Percentiles rank a stretch among this genome's conserved stretches.
Evolutionary conservation across 2,329 filamentous ascomycete species (phyloP).

Genomic region (Hirsutella thompsonii): DNA sequence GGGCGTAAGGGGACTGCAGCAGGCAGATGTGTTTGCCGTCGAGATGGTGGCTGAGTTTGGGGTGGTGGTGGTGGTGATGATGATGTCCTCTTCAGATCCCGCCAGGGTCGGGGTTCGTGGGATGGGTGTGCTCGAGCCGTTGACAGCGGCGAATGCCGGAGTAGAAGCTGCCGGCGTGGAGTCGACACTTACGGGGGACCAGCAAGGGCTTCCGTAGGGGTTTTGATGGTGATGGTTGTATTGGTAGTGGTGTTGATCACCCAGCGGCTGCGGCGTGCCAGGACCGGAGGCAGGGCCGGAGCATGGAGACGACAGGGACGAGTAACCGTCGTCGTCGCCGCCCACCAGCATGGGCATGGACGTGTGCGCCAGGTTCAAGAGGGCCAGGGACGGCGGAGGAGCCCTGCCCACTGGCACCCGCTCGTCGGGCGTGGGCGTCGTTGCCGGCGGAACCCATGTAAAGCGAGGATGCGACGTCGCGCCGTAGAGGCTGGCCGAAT

Average conservation of each 20-base stretch:
- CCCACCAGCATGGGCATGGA: no score
- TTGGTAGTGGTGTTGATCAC: neutral
- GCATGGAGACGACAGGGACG: neutral
- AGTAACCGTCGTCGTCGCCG: no score
- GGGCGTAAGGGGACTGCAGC: no score
- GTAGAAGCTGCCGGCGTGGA: neutral
- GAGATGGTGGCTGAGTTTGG: no score
- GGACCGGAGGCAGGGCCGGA: neutral
- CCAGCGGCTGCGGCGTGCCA: constrained; percentile 1
- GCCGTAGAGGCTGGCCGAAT: neutral
- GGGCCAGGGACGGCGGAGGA: neutral
- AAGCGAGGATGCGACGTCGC: neutral
- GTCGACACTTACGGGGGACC: neutral
- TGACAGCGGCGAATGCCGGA: constrained; percentile 1
- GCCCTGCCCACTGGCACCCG: neutral
- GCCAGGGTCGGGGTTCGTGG: neutral
- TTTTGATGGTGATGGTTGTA: neutral
- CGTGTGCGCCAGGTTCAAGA: neutral
- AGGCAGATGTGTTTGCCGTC: no score
- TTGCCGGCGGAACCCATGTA: neutral
- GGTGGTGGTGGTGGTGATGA: no score
- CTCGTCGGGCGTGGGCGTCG: neutral
- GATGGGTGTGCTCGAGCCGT: neutral
- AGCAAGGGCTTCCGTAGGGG: neutral
- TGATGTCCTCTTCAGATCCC: no score